Evolutionary conservation across 805 yeast genomes (phyloP).

Genomic region (Lipomyces sp.): DNA sequence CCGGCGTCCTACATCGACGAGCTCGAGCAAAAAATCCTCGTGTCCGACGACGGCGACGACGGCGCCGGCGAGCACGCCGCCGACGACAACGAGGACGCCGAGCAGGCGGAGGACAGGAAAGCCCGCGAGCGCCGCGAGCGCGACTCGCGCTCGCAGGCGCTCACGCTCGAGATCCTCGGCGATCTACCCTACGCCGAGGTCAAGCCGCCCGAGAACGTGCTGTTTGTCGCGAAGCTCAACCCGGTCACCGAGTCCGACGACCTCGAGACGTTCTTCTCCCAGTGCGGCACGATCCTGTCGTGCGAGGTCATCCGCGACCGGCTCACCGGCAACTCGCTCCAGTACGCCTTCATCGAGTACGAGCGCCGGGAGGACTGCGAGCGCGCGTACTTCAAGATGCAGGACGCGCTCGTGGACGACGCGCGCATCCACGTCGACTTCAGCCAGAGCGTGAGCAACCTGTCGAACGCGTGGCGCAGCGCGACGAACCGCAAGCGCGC

Average conservation of each 20-base stretch:
- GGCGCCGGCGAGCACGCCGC: not conserved
- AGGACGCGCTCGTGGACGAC: slow-evolving; percentile 62
- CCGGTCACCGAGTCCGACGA: slow-evolving; percentile 60
- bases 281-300: slow-evolving; percentile 55
- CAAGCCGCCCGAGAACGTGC: slow-evolving; percentile 58
- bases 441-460: slow-evolving; percentile 53
- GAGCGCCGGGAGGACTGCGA: slow-evolving; percentile 51
- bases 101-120: slow-evolving; percentile 32
- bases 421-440: slow-evolving; percentile 63
- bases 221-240: slow-evolving; percentile 63
- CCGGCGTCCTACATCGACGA: not conserved
- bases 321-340: slow-evolving; percentile 48
- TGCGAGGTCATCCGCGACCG: slow-evolving; percentile 54
- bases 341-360: slow-evolving; percentile 65
- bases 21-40: slow-evolving; percentile 12
- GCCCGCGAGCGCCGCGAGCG: slow-evolving; percentile 34
- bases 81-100: slow-evolving; percentile 2
- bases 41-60: slow-evolving; percentile 9
- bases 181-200: slow-evolving; percentile 58
- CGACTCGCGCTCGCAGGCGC: slow-evolving; percentile 52
- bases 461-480: slow-evolving; percentile 17
- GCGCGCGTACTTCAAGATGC: slow-evolving; percentile 59
- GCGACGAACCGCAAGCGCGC: slow-evolving; percentile 16
- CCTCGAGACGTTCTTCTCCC: slow-evolving; percentile 52
- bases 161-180: slow-evolving; percentile 61